phyloP scores from a whole-genome alignment of 306 rosid genomes.

The Cucumis hystrix region DNA sequence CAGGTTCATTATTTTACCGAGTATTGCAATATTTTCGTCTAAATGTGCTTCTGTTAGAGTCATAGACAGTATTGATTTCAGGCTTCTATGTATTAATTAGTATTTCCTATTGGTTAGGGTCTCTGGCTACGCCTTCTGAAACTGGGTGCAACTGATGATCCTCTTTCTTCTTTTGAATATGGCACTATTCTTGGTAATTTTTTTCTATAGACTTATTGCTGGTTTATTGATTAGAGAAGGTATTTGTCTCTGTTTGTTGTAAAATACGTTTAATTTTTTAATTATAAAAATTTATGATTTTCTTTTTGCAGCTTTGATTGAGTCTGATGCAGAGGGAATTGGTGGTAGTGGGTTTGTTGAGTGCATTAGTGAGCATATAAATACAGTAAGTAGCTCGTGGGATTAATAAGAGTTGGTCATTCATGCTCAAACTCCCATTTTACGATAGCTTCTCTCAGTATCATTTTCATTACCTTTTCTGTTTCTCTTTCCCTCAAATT shows the following conservation, averaged over 20 bases:
- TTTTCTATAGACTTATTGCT: constrained; percentile 9
- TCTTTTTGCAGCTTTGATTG: constrained; percentile 81
- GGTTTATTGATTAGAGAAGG: neutral
- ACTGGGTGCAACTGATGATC: constrained; percentile 92
- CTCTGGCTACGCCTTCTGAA: constrained; percentile 94
- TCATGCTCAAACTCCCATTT: neutral
- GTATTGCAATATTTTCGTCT: neutral
- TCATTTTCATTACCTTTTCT: neutral
- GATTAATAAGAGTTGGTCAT: neutral
- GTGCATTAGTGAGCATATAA: constrained; percentile 93
- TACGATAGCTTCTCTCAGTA: neutral
- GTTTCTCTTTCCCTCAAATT: neutral
- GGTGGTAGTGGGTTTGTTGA: constrained; percentile 98
- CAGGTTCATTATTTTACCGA: constrained; percentile 43
- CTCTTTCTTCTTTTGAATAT: constrained; percentile 96
- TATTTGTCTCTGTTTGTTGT: neutral
- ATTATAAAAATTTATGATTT: neutral
- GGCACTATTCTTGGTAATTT: constrained; percentile 92
- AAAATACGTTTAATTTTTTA: constrained; percentile 1
- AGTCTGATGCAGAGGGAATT: constrained; percentile 99
- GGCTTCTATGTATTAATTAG: neutral
- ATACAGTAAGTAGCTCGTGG: constrained; percentile 52
- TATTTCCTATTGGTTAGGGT: constrained; percentile 44
- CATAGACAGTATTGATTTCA: neutral
- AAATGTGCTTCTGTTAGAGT: neutral